Evolutionary conservation across 306 rosid genomes (phyloP), one percentile per base, ranked within the genome.

Genomic region (Biancaea sappan): DNA sequence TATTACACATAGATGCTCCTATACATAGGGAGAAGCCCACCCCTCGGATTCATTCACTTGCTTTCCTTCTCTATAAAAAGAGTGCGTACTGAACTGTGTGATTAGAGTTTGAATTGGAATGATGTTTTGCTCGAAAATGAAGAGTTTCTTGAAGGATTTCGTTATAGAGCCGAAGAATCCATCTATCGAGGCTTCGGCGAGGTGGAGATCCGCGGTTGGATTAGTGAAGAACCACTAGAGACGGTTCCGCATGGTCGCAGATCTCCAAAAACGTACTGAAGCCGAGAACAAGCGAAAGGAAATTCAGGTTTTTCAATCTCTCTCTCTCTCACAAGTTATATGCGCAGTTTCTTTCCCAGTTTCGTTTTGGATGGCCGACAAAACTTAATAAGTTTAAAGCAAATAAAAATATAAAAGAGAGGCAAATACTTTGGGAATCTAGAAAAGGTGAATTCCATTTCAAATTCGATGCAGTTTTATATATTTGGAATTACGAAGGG

Each of bases 171-270:
- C 3, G 58, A 93, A 83, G 64, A 84, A 72, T 56, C 64, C 77
- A 0, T 75, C 97, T 15, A 54, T 59, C 4, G 88, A 85, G 41
- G 62, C 85, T 4, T 40, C 78, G 19, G 47, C 16, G 35, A 69
- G 80, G 64, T 94, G 98, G 98, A 84, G 96, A 77, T 63, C 74
- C 15, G 97, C 96, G 4, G 97, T 88, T 16, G 14, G 81, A 0
- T 18, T 88, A 24, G 94, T 91, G 46, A 91, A 80, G 65, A 93
- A 93, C 73, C 94, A 15, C 18, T 69, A 85, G 22, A 66, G 98
- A n/a, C 67, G 98, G 68, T 93, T 89, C 44, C 98, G 98, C 5
- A 51, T 41, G 21, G 88, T 81, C 9, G 90, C 94, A 4, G 94
- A 91, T 86, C 88, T 91, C 56, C 89, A 0, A 24, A 88, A 89